Percentiles rank a stretch among this genome's conserved stretches.
Evolutionary conservation across 495 filamentous ascomycete genomes (phyloP).

Genomic region (Talaromyces trachyspermus): DNA sequence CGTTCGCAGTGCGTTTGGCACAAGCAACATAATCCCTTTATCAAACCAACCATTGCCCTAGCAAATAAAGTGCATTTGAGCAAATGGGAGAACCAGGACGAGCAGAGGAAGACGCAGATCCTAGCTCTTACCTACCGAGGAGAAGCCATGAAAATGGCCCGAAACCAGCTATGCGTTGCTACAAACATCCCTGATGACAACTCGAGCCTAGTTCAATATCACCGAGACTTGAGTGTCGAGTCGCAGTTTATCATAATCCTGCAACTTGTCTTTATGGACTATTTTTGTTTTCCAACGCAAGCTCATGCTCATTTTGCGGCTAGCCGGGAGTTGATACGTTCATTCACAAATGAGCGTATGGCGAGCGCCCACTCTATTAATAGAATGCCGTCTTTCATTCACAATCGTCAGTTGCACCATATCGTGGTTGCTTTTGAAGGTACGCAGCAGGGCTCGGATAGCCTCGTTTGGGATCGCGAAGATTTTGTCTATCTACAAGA

Average conservation of each 20-base stretch:
- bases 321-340: slow-evolving; percentile 4
- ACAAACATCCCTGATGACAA: neutral
- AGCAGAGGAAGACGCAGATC: slow-evolving; percentile 5
- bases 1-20: slow-evolving; percentile 4
- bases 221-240: neutral
- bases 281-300: slow-evolving; percentile 3
- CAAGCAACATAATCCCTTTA: neutral
- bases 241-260: slow-evolving; percentile 6
- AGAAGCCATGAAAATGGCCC: slow-evolving; percentile 8
- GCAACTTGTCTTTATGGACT: slow-evolving; percentile 9
- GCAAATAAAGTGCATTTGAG: slow-evolving; percentile 5
- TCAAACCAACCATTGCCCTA: slow-evolving; percentile 1
- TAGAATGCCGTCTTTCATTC: slow-evolving; percentile 4
- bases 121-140: slow-evolving; percentile 9
- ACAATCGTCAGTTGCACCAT: slow-evolving; percentile 6
- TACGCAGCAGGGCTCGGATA: slow-evolving; percentile 5
- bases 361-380: neutral
- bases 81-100: neutral
- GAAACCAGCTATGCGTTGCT: slow-evolving; percentile 2
- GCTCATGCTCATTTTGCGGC: slow-evolving; percentile 9
- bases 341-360: no score
- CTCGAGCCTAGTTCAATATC: neutral
- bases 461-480: slow-evolving; percentile 7
- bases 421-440: slow-evolving; percentile 9
- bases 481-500: slow-evolving; percentile 4